Conservation (phyloP, 2,329 filamentous ascomycete genomes). For the Neonectria hederae region DNA sequence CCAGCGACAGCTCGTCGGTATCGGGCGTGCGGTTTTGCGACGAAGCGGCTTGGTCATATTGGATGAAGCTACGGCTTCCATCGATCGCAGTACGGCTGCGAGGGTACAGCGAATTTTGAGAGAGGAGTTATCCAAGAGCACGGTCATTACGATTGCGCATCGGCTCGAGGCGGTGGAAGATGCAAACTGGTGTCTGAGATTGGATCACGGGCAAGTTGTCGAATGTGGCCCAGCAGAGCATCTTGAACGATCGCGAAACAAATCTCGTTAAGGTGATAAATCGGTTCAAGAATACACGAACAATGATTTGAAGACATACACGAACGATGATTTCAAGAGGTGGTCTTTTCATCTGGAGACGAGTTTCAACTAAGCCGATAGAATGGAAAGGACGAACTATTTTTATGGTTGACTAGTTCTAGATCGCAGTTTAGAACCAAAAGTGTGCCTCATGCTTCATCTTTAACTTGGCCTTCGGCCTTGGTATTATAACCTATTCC, state of each 20-base stretch:
- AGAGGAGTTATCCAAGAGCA: constrained; percentile 63
- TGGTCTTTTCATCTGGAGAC: neutral
- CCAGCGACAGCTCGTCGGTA: constrained; percentile 69
- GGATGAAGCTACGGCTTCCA: constrained; percentile 73
- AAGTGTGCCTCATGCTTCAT: too few relatives aligned
- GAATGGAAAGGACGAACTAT: neutral
- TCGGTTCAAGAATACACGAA: neutral
- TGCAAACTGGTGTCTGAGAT: constrained; percentile 63
- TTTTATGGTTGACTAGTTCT: neutral
- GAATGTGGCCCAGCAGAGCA: constrained; percentile 55
- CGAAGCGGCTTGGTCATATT: constrained; percentile 68
- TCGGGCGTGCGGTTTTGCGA: constrained; percentile 68
- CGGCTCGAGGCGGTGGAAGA: constrained; percentile 69
- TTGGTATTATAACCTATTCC: too few relatives aligned
- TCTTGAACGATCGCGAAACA: neutral
- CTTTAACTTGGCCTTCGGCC: too few relatives aligned
- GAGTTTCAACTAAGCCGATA: neutral
- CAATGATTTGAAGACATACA: neutral
- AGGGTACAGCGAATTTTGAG: constrained; percentile 67
- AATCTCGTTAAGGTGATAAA: neutral
- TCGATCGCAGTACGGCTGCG: constrained; percentile 67
- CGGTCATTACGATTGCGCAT: constrained; percentile 74
- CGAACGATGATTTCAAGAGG: neutral
- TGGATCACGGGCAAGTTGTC: constrained; percentile 62
- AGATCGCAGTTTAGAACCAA: neutral